These are phyloP conservation scores for Pseudohyphozyma bogoriensis DNA, from an alignment of 768 basidiomycete genomes.

Conservation along the genomic window DNA sequence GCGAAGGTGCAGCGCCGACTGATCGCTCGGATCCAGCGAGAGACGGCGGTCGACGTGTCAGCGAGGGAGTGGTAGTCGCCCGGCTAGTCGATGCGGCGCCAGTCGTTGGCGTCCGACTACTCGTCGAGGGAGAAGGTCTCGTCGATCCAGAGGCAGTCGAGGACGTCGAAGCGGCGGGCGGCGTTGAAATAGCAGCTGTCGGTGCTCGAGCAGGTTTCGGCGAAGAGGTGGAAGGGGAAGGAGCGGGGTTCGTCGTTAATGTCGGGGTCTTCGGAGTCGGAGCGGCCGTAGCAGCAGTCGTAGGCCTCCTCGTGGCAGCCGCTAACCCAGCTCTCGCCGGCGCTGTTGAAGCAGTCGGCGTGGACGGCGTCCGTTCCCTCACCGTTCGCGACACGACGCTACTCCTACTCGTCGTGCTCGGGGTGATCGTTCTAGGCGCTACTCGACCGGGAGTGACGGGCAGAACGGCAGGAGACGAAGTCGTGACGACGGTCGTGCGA, in stretches of 20 bases:
- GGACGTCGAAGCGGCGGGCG: neutral
- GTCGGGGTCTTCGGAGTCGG: neutral
- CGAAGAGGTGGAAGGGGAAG: neutral
- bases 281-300: neutral
- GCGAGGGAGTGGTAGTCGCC: conserved; percentile 7
- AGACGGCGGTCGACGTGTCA: neutral
- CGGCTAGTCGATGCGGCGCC: neutral
- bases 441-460: neutral
- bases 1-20: no score
- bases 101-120: neutral
- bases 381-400: no score
- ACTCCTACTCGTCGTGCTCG: no score
- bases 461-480: neutral
- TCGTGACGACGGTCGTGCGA: neutral
- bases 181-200: neutral
- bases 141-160: neutral
- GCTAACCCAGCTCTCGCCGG: neutral
- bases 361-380: neutral
- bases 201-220: no score
- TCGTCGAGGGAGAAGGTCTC: neutral
- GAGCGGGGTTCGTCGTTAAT: neutral
- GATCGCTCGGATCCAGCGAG: neutral
- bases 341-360: neutral
- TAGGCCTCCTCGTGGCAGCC: no score
- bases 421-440: neutral